These are phyloP conservation scores for Fonsecaea monophora DNA, from an alignment of 2,329 filamentous ascomycete species.

Conservation along the genomic window DNA sequence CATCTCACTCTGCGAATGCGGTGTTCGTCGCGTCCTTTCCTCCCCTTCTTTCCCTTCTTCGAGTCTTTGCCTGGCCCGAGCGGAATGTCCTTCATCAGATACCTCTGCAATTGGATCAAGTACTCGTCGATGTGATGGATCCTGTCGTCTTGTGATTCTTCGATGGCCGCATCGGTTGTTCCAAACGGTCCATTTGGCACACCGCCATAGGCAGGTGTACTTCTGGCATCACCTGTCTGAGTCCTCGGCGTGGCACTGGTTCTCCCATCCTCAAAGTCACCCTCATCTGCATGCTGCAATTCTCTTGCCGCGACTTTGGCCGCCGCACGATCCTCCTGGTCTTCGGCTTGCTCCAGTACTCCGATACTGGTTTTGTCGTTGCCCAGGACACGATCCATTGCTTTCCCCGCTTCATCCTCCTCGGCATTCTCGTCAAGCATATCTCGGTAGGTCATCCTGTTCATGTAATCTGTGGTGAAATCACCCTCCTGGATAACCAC, in stretches of 20 bases:
- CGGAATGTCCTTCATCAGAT: slow-evolving; percentile 58
- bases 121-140: slow-evolving; percentile 75
- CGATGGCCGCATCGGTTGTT: slow-evolving; percentile 42
- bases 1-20: slow-evolving; percentile 46
- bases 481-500: slow-evolving; percentile 98
- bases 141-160: slow-evolving; percentile 50
- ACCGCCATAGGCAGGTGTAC: slow-evolving; percentile 9
- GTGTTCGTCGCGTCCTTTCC: slow-evolving; percentile 56
- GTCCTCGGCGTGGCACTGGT: slow-evolving; percentile 44
- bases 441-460: slow-evolving; percentile 73
- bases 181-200: slow-evolving; percentile 35
- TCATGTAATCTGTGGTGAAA: slow-evolving; percentile 96
- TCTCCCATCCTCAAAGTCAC: slow-evolving; percentile 76
- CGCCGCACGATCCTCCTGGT: slow-evolving; percentile 87
- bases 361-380: slow-evolving; percentile 60
- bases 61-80: slow-evolving; percentile 54
- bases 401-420: slow-evolving; percentile 73
- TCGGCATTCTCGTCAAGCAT: slow-evolving; percentile 62
- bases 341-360: slow-evolving; percentile 87
- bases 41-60: slow-evolving; percentile 55
- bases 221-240: slow-evolving; percentile 40
- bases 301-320: slow-evolving; percentile 89
- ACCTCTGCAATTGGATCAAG: slow-evolving; percentile 73
- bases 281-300: slow-evolving; percentile 80
- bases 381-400: slow-evolving; percentile 85